Percentiles rank a stretch among this genome's conserved stretches.
Conservation (phyloP, 73 alveolate species). For the Paramecium caudatum region DNA sequence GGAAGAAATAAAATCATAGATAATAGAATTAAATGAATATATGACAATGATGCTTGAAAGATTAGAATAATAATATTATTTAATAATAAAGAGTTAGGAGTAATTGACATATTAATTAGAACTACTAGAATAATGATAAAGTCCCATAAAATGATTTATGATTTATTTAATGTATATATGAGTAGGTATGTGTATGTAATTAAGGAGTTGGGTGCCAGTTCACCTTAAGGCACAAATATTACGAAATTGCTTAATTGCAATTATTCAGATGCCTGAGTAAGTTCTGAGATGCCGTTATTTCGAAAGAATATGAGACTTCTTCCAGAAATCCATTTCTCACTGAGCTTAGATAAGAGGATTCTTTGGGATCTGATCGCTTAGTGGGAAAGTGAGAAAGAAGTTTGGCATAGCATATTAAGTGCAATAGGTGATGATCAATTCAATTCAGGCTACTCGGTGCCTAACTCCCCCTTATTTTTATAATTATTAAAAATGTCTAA, state of each 20-base stretch:
- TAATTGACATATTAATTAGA: not conserved
- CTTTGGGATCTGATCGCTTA: too few relatives aligned
- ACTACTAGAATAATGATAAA: not conserved
- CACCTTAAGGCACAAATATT: conserved; percentile 60
- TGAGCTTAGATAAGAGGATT: conserved; percentile 53
- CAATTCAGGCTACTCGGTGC: conserved; percentile 61
- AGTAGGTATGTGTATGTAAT: not conserved
- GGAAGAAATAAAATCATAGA: not conserved
- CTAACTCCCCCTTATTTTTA: too few relatives aligned
- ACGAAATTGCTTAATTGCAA: conserved; percentile 10
- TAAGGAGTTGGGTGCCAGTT: conserved; percentile 36
- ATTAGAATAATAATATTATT: not conserved
- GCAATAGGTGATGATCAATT: conserved; percentile 48
- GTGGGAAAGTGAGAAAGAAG: conserved; percentile 55
- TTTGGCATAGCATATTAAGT: conserved; percentile 57
- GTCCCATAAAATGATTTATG: conserved; percentile 22
- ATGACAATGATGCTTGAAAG: not conserved
- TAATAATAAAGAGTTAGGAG: not conserved
- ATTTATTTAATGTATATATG: not conserved
- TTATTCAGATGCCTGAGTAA: conserved; percentile 65
- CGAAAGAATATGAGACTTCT: conserved; percentile 50
- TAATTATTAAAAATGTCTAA: too few relatives aligned
- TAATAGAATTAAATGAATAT: not conserved
- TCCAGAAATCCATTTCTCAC: conserved; percentile 47
- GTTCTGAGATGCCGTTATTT: conserved; percentile 69